Evolutionary conservation across 2,329 filamentous ascomycete genomes (phyloP).

Genomic region (Fusarium pseudoanthophilum): DNA sequence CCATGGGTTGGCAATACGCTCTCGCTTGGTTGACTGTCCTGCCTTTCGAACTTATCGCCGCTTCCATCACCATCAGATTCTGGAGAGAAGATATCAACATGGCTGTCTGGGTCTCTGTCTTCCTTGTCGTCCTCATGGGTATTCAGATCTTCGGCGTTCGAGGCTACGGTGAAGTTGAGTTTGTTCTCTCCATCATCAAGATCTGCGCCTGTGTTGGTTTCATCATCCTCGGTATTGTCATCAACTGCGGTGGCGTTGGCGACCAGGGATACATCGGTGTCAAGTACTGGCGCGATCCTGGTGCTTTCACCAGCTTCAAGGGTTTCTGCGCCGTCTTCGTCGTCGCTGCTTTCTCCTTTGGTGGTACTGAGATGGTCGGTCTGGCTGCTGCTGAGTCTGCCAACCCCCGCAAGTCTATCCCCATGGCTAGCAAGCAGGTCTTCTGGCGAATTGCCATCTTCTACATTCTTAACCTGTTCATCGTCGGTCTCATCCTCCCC

Average conservation of each 20-base stretch:
- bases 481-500: constrained; percentile 85
- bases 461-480: constrained; percentile 83
- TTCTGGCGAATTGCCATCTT: constrained; percentile 95
- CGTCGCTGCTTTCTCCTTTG: constrained; percentile 77
- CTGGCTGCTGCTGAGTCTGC: constrained; percentile 81
- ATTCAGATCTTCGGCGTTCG: constrained; percentile 92
- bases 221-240: constrained; percentile 84
- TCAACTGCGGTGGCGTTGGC: constrained; percentile 83
- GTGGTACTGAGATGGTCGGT: constrained; percentile 80
- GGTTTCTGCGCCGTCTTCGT: constrained; percentile 82
- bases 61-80: constrained; percentile 83
- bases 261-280: constrained; percentile 82
- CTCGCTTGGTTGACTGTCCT: constrained; percentile 87
- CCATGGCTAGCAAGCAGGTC: constrained; percentile 89
- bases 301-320: constrained; percentile 85
- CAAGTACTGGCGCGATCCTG: constrained; percentile 79
- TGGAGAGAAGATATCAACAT: constrained; percentile 75
- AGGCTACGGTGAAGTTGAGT: constrained; percentile 90
- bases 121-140: constrained; percentile 76
- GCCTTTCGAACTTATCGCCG: constrained; percentile 87
- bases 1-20: constrained; percentile 96
- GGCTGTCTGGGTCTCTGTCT: constrained; percentile 84
- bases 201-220: constrained; percentile 70
- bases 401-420: constrained; percentile 82
- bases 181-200: constrained; percentile 87